phyloP scores from a whole-genome alignment of 2,329 filamentous ascomycete species.

The Parafenestella ontariensis region DNA sequence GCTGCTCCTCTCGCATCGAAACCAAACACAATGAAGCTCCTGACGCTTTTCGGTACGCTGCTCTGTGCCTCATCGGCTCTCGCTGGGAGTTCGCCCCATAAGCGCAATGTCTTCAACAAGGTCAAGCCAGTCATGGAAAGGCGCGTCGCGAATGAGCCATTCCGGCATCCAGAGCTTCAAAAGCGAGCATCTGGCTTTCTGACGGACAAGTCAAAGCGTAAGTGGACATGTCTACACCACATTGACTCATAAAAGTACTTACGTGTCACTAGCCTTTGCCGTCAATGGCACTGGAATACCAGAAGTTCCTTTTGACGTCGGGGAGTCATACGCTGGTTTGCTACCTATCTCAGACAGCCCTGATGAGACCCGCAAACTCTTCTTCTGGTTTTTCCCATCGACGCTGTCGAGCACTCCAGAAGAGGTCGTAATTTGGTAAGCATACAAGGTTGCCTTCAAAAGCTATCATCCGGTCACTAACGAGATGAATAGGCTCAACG shows the following conservation, averaged over 20 bases:
- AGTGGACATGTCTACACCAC: conserved; percentile 1
- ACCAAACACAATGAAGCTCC: conserved; percentile 40
- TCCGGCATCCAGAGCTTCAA: conserved; percentile 42
- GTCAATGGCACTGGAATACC: conserved; percentile 71
- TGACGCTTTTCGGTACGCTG: conserved; percentile 33
- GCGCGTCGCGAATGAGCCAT: conserved; percentile 32
- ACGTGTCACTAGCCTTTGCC: conserved; percentile 60
- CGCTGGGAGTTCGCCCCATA: conserved; percentile 35
- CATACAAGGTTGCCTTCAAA: not conserved
- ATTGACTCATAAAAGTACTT: conserved; percentile 6
- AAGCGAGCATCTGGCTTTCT: conserved; percentile 42
- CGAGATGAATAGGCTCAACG: conserved; percentile 39
- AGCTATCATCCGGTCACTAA: conserved; percentile 13
- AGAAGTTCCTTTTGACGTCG: conserved; percentile 72
- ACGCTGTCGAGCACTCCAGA: conserved; percentile 58
- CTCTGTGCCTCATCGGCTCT: conserved; percentile 41
- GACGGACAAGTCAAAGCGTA: conserved; percentile 45
- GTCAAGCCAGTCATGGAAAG: conserved; percentile 37
- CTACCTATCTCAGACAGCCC: conserved; percentile 62
- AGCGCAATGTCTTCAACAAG: conserved; percentile 37
- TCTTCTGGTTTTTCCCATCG: conserved; percentile 71
- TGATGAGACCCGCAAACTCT: conserved; percentile 62
- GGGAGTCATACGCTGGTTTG: conserved; percentile 69
- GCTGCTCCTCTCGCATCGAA: conserved; percentile 10
- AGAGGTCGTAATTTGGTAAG: conserved; percentile 66